Evolutionary conservation across 2,329 filamentous ascomycete species (phyloP).

Genomic region (Pyrenochaeta sp.): DNA sequence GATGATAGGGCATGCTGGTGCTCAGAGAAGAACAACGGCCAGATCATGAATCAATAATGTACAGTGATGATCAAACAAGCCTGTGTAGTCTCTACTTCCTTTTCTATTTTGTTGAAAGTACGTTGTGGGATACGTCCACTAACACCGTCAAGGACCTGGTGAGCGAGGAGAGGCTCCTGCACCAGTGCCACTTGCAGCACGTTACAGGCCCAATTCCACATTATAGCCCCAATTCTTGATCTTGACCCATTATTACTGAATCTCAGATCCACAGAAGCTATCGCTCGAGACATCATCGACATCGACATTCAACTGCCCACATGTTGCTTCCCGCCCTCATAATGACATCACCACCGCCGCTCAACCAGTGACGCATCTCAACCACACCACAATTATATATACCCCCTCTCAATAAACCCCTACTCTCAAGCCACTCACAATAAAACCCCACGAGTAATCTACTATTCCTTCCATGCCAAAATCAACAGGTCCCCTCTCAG

Average conservation of each 20-base stretch:
- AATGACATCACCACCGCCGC: constrained; percentile 27
- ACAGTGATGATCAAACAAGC: background rate
- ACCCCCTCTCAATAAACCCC: background rate
- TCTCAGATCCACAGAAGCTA: constrained; percentile 13
- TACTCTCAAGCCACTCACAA: background rate
- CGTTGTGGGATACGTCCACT: background rate
- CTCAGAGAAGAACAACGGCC: background rate
- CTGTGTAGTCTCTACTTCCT: background rate
- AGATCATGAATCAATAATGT: background rate
- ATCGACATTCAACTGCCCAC: constrained; percentile 9
- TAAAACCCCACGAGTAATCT: background rate
- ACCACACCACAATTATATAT: background rate
- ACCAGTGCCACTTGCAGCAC: background rate
- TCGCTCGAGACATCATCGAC: constrained; percentile 21
- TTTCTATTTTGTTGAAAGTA: background rate
- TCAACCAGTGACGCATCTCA: constrained; percentile 9
- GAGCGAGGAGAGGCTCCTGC: background rate
- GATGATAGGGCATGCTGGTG: constrained; percentile 5
- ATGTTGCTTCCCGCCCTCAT: constrained; percentile 10
- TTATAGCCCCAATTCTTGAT: background rate
- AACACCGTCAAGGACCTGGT: background rate
- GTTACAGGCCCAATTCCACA: constrained; percentile 1
- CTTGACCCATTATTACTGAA: background rate
- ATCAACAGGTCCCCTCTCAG: constrained; percentile 30
- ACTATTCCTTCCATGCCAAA: constrained; percentile 25